Base-by-base conservation (phyloP, 108 stramenopile genomes). In the Conticribra weissflogii region DNA sequence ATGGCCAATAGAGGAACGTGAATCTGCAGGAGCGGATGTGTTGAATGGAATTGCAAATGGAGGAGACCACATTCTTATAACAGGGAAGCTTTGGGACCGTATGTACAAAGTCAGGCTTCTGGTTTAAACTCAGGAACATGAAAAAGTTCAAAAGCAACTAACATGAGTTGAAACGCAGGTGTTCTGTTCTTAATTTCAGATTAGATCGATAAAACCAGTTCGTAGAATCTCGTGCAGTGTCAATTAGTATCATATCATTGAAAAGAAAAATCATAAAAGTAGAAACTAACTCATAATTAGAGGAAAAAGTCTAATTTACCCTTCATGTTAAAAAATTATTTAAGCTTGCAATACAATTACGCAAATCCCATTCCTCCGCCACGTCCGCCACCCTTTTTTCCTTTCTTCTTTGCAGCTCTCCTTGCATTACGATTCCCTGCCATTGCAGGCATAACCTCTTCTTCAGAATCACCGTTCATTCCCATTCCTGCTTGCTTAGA, bases 21-120 rank as follows among this genome's bases (percentile, higher is more conserved):
- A 74, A 15, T 7, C 17, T 18, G 64, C 63, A 41, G 36, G 36
- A 5, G 87, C 84, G 25, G 86, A 95, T 73, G 91, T 92, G 19
- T 63, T 95, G 8, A 95, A 95, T 79, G 94, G 94, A 18, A 92
- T 95, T 46, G 92, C 94, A 1, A 66, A 91, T 32, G 90, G 88
- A 0, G 60, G 61, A 21, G 86, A 92, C 60, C 81, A 86, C 23
- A 87, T 86, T 47, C 61, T 88, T 24, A 36, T 95, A 22, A 91
- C 91, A 15, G 94, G 83, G 16, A 82, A 84, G 49, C 57, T 62
- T 0, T 93, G 92, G 92, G 82, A 89, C 67, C 66, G 86, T 54
- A 90, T 90, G 79, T 90, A 82, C 72, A 83, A 74, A 46, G 63
- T 93, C 21, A 53, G 15, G 27, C 73, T 80, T 58, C 19, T 30